These are phyloP conservation scores for Tricholoma saponaceum DNA, from an alignment of 768 basidiomycete species.

Conservation along the genomic window DNA sequence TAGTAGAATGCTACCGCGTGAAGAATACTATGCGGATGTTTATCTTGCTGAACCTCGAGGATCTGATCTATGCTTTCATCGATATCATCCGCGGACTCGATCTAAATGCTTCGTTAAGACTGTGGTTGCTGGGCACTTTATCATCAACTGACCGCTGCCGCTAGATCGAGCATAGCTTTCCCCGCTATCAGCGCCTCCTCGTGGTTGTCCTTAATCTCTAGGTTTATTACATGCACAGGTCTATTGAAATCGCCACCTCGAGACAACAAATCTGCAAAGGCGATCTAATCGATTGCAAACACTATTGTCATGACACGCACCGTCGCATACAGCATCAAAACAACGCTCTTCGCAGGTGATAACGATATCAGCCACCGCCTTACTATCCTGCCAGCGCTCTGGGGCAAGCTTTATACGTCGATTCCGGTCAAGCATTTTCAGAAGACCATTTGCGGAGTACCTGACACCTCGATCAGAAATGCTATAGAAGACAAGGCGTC, in stretches of 20 bases:
- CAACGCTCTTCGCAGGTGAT: slow-evolving; percentile 99
- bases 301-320: slow-evolving; percentile 38
- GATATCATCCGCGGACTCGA: slow-evolving; percentile 80
- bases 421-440: slow-evolving; percentile 97
- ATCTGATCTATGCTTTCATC: slow-evolving; percentile 91
- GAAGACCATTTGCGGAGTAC: slow-evolving; percentile 88
- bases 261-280: slow-evolving; percentile 67
- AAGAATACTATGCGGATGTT: slow-evolving; percentile 87
- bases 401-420: slow-evolving; percentile 87
- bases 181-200: slow-evolving; percentile 97
- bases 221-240: slow-evolving; percentile 93
- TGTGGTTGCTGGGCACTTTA: slow-evolving; percentile 3
- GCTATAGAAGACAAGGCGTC: neutral
- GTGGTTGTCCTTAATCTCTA: slow-evolving; percentile 99
- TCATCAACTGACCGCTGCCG: slow-evolving; percentile 66
- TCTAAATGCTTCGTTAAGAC: slow-evolving; percentile 40
- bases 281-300: slow-evolving; percentile 1
- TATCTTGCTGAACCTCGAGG: slow-evolving; percentile 79
- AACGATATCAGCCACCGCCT: slow-evolving; percentile 87
- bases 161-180: slow-evolving; percentile 90
- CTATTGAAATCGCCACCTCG: slow-evolving; percentile 91
- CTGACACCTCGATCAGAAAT: slow-evolving; percentile 34
- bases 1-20: slow-evolving; percentile 93
- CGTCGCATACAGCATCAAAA: slow-evolving; percentile 97
- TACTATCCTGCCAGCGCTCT: slow-evolving; percentile 95